Conservation (phyloP, 768 basidiomycete species). For the Hypholoma sublateritium region DNA sequence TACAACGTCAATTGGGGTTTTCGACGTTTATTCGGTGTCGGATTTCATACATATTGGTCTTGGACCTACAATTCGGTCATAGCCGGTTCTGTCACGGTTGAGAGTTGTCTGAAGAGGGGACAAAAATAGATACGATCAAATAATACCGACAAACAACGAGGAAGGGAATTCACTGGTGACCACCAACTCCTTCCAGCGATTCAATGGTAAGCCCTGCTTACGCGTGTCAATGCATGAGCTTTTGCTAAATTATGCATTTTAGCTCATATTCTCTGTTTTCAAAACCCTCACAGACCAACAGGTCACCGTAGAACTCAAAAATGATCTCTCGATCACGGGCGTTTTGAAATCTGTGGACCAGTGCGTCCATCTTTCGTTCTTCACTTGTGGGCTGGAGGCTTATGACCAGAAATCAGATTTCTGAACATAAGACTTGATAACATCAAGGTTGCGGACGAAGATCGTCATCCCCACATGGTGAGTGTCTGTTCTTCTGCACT, state of each 20-base stretch:
- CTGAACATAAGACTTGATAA: slow-evolving; percentile 95
- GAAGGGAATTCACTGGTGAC: background rate
- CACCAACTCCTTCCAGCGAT: slow-evolving; percentile 2
- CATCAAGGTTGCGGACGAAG: slow-evolving; percentile 90
- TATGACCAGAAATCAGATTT: slow-evolving; percentile 50
- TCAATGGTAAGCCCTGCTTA: slow-evolving; percentile 15
- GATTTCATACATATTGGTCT: too few relatives aligned
- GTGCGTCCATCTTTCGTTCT: slow-evolving; percentile 31
- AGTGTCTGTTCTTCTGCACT: slow-evolving; percentile 17
- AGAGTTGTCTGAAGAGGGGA: background rate
- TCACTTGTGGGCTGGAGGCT: background rate
- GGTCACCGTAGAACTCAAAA: slow-evolving; percentile 97
- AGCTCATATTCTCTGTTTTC: slow-evolving; percentile 98
- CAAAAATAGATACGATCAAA: slow-evolving; percentile 6
- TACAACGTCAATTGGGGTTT: too few relatives aligned
- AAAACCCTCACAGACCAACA: slow-evolving; percentile 98
- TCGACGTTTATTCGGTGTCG: too few relatives aligned
- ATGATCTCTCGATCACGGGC: slow-evolving; percentile 95
- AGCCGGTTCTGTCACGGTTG: too few relatives aligned
- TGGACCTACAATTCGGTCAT: too few relatives aligned
- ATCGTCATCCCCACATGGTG: slow-evolving; percentile 97
- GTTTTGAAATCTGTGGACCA: slow-evolving; percentile 98
- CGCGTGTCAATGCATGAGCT: background rate
- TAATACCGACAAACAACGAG: slow-evolving; percentile 11
- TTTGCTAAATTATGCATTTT: slow-evolving; percentile 3